phyloP scores from a whole-genome alignment of 345 rosid genomes.

The Eutrema yunnanense region DNA sequence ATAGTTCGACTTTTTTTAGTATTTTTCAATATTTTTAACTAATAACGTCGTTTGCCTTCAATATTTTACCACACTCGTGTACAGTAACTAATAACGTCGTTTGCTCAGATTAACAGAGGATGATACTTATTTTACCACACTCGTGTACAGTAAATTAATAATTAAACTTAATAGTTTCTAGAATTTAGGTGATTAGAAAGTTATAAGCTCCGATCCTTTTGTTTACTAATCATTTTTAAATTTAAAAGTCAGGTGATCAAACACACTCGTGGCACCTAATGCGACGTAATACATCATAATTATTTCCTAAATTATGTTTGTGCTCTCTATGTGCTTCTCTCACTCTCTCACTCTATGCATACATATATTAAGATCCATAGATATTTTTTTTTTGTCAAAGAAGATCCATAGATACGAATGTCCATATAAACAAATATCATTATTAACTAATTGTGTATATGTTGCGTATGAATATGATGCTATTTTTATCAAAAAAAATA shows the following conservation, averaged over 20 bases:
- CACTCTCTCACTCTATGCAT: not conserved
- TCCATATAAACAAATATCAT: no score
- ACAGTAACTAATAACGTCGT: not conserved
- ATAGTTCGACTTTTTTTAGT: not conserved
- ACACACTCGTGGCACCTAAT: slow-evolving; percentile 35
- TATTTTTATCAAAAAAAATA: no score
- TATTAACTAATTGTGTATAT: no score
- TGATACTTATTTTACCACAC: not conserved
- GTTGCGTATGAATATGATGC: no score
- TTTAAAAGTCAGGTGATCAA: slow-evolving; percentile 36
- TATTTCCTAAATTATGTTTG: slow-evolving; percentile 3
- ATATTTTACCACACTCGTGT: no score
- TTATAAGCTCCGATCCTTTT: slow-evolving; percentile 13
- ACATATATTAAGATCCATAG: not conserved
- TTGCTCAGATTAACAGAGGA: not conserved
- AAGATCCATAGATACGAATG: no score
- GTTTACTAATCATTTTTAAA: not conserved
- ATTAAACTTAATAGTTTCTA: not conserved
- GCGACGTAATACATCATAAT: slow-evolving; percentile 7
- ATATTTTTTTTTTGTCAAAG: no score
- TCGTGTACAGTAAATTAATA: slow-evolving; percentile 10
- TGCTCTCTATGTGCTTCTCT: slow-evolving; percentile 27
- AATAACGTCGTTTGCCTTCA: no score
- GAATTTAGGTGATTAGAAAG: slow-evolving; percentile 9
- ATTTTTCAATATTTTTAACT: no score